Evolutionary conservation across 352 stramenopile genomes (phyloP), one percentile per base, ranked within the genome.

Genomic region (Phytophthora citrophthora): DNA sequence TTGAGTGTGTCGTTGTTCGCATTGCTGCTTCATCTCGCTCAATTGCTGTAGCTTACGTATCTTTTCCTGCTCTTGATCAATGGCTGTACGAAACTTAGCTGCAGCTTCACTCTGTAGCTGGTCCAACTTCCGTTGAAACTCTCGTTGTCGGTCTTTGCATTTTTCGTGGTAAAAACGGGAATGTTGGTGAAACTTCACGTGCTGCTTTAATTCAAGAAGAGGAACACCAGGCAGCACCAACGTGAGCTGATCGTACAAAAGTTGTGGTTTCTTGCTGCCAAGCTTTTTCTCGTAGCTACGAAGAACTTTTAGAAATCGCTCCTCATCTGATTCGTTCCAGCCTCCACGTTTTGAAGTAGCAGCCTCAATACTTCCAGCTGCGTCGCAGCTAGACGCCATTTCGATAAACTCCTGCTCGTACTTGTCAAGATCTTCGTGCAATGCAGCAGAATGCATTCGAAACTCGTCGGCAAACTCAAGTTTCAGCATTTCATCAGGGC

Each of bases 151-250:
- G 51, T 90, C 78, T 27, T 73, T 69, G 18, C 68, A 75, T 59
- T 91, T 91, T 5, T 87, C 66, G 11, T 79, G 62, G 39, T 77
- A 76, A 49, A 90, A 91, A 0, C 74, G 73, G 12, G 75, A 46
- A 61, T 86, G 65, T 10, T 84, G 80, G 31, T 92, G 77, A 34
- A 88, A 92, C 43, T 80, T 88, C 8, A 76, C 65, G 50, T 94
- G 85, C 16, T 54, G 63, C 26, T 79, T 79, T 23, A 91, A 77
- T 26, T 83, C 67, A 1, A 61, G 16, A n/a, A 68, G 31, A 18
- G 58, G 26, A n/a, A 75, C 32, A 15, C 72, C 65, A 0, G 82
- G 80, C 0, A 93, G 55, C 0, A 87, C 74, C 9, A 77, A 64
- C 20, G 64, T 54, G 2, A 89, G 34, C 50, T 90, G 78, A n/a